Evolutionary conservation across 305 asterid species (phyloP).

Genomic region (Fraxinus dipetala): DNA sequence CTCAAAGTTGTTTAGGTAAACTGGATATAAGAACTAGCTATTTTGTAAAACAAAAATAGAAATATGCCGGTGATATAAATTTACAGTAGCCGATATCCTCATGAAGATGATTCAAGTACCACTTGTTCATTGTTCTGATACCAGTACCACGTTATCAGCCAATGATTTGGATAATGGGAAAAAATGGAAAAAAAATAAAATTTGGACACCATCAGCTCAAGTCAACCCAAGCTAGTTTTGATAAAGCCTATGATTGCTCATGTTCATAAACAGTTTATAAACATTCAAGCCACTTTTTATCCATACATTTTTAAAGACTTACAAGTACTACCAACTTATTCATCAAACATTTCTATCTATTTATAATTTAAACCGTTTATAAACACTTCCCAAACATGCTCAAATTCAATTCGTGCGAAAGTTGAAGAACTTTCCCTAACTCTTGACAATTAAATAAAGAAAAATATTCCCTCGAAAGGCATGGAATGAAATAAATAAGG

Average conservation of each 20-base stretch:
- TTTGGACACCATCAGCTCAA: background rate
- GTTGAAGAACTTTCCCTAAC: background rate
- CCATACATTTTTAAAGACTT: background rate
- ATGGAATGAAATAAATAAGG: background rate
- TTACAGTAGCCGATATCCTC: background rate
- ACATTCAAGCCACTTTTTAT: background rate
- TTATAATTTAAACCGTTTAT: background rate
- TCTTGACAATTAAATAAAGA: background rate
- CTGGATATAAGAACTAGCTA: background rate
- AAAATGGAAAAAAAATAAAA: background rate
- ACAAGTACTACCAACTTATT: background rate
- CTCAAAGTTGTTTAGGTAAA: background rate
- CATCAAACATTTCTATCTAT: background rate
- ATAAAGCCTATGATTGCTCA: background rate
- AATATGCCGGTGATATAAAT: background rate
- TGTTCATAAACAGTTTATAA: background rate
- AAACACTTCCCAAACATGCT: background rate
- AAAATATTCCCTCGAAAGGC: background rate
- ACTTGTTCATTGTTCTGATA: background rate
- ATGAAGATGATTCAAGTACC: background rate
- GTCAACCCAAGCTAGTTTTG: background rate
- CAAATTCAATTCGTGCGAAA: background rate
- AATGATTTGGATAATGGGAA: background rate
- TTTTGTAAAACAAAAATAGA: background rate
- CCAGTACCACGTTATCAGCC: background rate